Conservation (phyloP, 2,329 filamentous ascomycete species). For the Fusarium tjaetaba region DNA sequence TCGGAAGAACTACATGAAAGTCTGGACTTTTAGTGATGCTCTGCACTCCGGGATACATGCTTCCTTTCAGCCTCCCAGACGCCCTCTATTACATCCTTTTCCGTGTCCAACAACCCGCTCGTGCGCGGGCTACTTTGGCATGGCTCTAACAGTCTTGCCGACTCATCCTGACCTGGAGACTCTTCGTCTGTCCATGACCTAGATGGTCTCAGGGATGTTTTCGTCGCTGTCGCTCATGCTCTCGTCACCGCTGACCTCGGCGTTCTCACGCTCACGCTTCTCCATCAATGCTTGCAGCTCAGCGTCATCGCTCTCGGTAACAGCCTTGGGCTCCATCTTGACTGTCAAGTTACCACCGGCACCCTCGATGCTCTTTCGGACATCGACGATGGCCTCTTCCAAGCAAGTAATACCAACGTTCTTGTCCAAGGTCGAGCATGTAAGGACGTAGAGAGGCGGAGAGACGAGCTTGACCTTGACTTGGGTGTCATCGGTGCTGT, state of each 20-base stretch:
- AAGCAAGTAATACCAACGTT: slow-evolving; percentile 82
- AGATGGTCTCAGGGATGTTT: slow-evolving; percentile 63
- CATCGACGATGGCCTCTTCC: slow-evolving; percentile 89
- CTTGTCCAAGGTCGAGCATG: slow-evolving; percentile 96
- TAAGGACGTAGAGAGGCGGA: slow-evolving; percentile 94
- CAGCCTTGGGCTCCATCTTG: slow-evolving; percentile 99
- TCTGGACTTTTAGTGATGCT: slow-evolving; percentile 44
- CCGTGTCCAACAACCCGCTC: slow-evolving; percentile 38
- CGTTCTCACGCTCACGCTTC: slow-evolving; percentile 97
- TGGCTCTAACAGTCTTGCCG: slow-evolving; percentile 31
- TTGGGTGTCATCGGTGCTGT: slow-evolving; percentile 90
- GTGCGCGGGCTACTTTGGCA: slow-evolving; percentile 23
- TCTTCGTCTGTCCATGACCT: slow-evolving; percentile 37
- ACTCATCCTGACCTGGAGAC: slow-evolving; percentile 25
- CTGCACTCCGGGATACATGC: slow-evolving; percentile 34
- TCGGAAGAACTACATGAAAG: slow-evolving; percentile 43
- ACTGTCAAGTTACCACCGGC: slow-evolving; percentile 84
- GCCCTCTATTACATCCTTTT: slow-evolving; percentile 43
- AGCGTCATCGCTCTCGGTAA: slow-evolving; percentile 97
- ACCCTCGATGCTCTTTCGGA: slow-evolving; percentile 80
- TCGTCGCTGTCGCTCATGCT: slow-evolving; percentile 96
- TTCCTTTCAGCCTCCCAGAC: slow-evolving; percentile 34
- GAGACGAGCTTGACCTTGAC: slow-evolving; percentile 99
- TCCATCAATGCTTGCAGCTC: slow-evolving; percentile 98
- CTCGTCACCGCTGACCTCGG: slow-evolving; percentile 97